phyloP scores from a whole-genome alignment of 106 monocot genomes.

The Dendrobium nobile region DNA sequence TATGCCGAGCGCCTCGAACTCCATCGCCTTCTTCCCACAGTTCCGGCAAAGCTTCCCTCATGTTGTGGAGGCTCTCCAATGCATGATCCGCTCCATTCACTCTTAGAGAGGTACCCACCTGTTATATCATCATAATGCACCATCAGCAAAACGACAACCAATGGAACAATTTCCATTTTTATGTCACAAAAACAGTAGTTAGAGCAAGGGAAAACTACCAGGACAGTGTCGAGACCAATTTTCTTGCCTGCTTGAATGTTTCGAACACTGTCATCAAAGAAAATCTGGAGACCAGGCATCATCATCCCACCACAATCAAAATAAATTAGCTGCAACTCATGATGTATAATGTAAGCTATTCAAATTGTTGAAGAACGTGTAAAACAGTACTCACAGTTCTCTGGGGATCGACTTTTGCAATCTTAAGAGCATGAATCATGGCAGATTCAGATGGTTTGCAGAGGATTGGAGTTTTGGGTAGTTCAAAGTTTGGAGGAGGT shows the following conservation, averaged over 20 bases:
- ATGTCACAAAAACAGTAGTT: not conserved
- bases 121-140: not conserved
- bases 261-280: conserved; percentile 88
- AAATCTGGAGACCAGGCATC: conserved; percentile 34
- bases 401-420: conserved; percentile 63
- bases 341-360: not conserved
- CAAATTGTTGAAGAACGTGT: not conserved
- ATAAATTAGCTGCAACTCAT: not conserved
- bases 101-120: conserved; percentile 63
- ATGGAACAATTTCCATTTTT: not conserved
- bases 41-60: conserved; percentile 80
- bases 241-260: conserved; percentile 72
- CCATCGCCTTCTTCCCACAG: conserved; percentile 65
- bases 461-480: conserved; percentile 56
- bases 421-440: conserved; percentile 53
- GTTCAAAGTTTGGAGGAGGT: conserved; percentile 11
- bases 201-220: conserved; percentile 34
- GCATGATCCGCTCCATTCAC: conserved; percentile 61
- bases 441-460: conserved; percentile 84
- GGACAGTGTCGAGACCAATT: conserved; percentile 74
- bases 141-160: not conserved
- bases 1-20: conserved; percentile 18
- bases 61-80: conserved; percentile 71
- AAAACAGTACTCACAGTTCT: conserved; percentile 40
- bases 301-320: not conserved